Conservation (phyloP, 2,329 filamentous ascomycete genomes). For the Diaporthe ilicicola region DNA sequence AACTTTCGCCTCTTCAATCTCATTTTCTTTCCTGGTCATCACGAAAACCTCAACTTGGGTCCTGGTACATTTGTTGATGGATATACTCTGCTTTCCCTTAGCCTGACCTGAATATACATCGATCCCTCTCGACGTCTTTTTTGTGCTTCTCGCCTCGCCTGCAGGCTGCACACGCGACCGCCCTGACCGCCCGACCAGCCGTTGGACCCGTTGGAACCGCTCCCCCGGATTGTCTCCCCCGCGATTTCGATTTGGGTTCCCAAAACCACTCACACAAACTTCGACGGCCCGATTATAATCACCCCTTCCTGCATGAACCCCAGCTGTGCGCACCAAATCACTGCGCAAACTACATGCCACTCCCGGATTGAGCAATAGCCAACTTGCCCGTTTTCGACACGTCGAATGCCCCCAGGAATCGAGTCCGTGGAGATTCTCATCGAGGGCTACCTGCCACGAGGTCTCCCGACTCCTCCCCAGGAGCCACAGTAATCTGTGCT, state of each 20-base stretch:
- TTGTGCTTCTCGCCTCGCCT: not conserved
- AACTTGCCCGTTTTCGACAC: not conserved
- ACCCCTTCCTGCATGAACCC: slow-evolving; percentile 30
- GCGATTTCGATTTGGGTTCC: slow-evolving; percentile 29
- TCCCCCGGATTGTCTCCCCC: slow-evolving; percentile 34
- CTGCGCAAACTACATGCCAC: not conserved
- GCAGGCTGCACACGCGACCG: slow-evolving; percentile 10
- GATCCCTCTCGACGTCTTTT: not conserved
- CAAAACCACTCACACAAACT: slow-evolving; percentile 23
- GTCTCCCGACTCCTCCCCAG: slow-evolving; percentile 21
- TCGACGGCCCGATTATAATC: slow-evolving; percentile 33
- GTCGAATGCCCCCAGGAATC: slow-evolving; percentile 8
- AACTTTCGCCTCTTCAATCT: slow-evolving; percentile 12
- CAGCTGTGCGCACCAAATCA: slow-evolving; percentile 23
- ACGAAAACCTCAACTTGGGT: not conserved
- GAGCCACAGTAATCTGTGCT: slow-evolving; percentile 22
- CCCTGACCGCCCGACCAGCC: slow-evolving; percentile 20
- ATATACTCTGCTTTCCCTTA: not conserved
- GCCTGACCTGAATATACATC: not conserved
- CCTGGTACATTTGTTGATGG: not conserved
- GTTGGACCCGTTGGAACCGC: slow-evolving; percentile 23
- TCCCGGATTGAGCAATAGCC: not conserved
- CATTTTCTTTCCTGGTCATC: not conserved
- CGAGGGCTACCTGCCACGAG: slow-evolving; percentile 20
- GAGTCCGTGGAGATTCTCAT: slow-evolving; percentile 25